phyloP scores from a whole-genome alignment of 164 flowering plant genomes.

The Berberis thunbergii region DNA sequence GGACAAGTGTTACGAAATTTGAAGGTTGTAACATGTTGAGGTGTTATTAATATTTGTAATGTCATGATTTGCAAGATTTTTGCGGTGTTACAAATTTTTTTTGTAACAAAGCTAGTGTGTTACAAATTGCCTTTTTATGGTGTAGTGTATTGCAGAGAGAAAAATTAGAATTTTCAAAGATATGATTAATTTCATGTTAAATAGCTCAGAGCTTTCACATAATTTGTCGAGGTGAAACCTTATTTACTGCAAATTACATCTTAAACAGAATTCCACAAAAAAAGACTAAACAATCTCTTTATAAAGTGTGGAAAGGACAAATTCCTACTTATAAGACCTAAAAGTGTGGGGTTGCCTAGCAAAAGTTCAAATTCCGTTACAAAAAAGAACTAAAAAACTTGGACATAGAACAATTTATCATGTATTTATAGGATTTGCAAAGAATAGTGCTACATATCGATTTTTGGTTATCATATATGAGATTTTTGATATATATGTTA shows the following conservation, averaged over 20 bases:
- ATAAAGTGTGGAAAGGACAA: background rate
- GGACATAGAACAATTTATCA: background rate
- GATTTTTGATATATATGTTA: background rate
- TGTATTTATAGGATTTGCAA: background rate
- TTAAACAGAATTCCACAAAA: background rate
- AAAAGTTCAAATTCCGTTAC: background rate
- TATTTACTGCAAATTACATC: background rate
- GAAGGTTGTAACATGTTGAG: too few relatives aligned
- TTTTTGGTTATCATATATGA: background rate
- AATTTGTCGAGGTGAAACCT: background rate
- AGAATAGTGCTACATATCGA: background rate
- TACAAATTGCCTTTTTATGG: too few relatives aligned
- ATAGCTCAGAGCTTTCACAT: background rate
- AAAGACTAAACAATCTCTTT: background rate
- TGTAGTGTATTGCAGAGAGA: background rate
- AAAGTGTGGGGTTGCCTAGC: constrained; percentile 4
- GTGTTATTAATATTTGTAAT: too few relatives aligned
- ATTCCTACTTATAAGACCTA: background rate
- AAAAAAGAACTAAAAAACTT: background rate
- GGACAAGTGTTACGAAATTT: too few relatives aligned
- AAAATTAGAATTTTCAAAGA: background rate
- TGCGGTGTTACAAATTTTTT: too few relatives aligned
- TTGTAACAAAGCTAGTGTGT: too few relatives aligned
- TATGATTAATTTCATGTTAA: background rate
- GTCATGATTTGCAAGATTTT: too few relatives aligned